Percentiles rank a stretch among this genome's conserved stretches.
phyloP scores from a whole-genome alignment of 1,284 basidiomycete species.

The Apiotrichum gracile region DNA sequence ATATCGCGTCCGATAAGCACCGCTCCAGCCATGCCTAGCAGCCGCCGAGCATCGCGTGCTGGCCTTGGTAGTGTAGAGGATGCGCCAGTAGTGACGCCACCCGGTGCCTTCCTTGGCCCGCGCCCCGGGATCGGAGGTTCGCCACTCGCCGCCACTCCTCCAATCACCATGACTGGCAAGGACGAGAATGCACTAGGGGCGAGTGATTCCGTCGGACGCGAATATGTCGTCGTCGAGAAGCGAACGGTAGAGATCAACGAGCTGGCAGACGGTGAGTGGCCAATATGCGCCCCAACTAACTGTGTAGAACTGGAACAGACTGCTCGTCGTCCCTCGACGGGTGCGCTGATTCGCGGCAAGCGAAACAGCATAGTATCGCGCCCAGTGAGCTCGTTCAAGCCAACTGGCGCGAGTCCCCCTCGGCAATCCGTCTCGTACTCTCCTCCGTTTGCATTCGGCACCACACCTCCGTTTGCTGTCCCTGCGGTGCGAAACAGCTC shows the following conservation, averaged over 20 bases:
- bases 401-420: conserved; percentile 13
- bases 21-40: conserved; percentile 9
- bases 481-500: conserved; percentile 22
- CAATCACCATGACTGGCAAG: conserved; percentile 39
- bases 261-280: conserved; percentile 51
- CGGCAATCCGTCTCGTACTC: conserved; percentile 36
- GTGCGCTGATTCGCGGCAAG: conserved; percentile 43
- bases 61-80: conserved; percentile 27
- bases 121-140: conserved; percentile 31
- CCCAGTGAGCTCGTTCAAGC: conserved; percentile 41
- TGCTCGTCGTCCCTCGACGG: conserved; percentile 34
- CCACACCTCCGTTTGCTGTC: conserved; percentile 47
- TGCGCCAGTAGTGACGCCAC: conserved; percentile 32
- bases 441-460: conserved; percentile 47
- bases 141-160: conserved; percentile 40
- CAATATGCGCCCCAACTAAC: conserved; percentile 1
- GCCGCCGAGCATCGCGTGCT: conserved; percentile 15
- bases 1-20: conserved; percentile 28
- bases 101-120: conserved; percentile 5
- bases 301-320: conserved; percentile 47
- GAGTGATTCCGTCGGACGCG: conserved; percentile 39
- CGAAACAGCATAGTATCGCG: conserved; percentile 36
- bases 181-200: conserved; percentile 33
- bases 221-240: conserved; percentile 57
- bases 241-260: conserved; percentile 55